Base-by-base conservation (phyloP, 176 grass and related monocot genomes). In the Ensete ventricosum region DNA sequence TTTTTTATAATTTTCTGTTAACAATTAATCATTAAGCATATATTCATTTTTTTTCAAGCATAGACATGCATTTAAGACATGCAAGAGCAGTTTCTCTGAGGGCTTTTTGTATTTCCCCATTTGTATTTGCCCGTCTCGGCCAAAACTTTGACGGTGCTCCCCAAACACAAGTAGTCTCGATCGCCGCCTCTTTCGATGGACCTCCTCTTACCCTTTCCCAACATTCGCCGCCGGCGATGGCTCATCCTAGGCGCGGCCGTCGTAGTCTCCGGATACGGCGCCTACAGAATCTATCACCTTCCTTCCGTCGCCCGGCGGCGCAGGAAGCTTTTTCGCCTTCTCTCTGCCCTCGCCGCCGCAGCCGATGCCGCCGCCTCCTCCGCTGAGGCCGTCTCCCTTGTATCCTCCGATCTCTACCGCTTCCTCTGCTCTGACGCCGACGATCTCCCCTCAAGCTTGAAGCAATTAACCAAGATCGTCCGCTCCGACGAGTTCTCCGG, bases 261-360 rank as follows among this genome's bases (percentile, higher is more conserved):
- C 9, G 17, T 73, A 9, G 81, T 75, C 19, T 80, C 83, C 19
- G 81, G 76, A 8, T 79, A 88, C 71, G 91, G 91, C 14, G 81
- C 82, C 27, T 99, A 99, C 84, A 90, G 73, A 71, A 84, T 94
- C 80, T 94, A 93, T 80, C 85, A 94, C 78, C 95, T 87, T 60
- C 95, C 95, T 1, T 52, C 90, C 54, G 88, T 94, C 24, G 75
- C 85, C 4, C 86, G 75, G 11, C 79, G 85, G 9, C 84, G 90
- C 12, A 82, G 84, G 12, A 81, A 78, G 71, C 77, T 99, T 52
- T 81, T 62, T 22, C 83, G 86, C 55, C 84, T 94, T 1, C 82
- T 79, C n/a, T 80, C 80, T 5, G 80, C 86, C 10, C 21, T 93
- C 20, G 85, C 76, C 25, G 73, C 88, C 69, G 79, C 89, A 75